Conservation (phyloP, 2,329 filamentous ascomycete species). For the Cladophialophora carrionii region DNA sequence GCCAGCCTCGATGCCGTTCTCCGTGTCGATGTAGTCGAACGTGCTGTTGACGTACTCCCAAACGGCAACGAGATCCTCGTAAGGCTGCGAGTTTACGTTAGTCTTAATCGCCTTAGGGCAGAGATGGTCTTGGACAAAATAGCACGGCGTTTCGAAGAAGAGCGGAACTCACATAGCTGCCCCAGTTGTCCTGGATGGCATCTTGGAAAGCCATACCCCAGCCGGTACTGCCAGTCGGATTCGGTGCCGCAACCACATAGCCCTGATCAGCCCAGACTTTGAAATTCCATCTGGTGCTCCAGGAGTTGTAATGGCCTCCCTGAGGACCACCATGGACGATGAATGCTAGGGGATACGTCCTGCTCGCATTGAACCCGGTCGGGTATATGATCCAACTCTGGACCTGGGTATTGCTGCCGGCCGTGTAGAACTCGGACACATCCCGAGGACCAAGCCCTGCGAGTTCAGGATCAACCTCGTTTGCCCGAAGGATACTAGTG, state of each 20-base stretch:
- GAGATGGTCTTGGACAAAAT: neutral
- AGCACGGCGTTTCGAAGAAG: neutral
- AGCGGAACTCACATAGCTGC: constrained; percentile 56
- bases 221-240: constrained; percentile 80
- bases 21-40: constrained; percentile 46
- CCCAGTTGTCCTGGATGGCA: constrained; percentile 80
- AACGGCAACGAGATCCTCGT: constrained; percentile 76
- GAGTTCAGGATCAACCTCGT: constrained; percentile 47
- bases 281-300: constrained; percentile 84
- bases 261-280: constrained; percentile 85
- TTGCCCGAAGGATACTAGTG: constrained; percentile 43
- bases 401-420: constrained; percentile 45
- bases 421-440: constrained; percentile 45
- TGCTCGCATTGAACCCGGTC: constrained; percentile 64
- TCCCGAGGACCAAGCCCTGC: constrained; percentile 44
- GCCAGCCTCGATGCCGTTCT: constrained; percentile 47
- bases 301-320: constrained; percentile 72
- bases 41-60: constrained; percentile 68
- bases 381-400: constrained; percentile 50
- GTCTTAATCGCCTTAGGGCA: neutral
- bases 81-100: constrained; percentile 56
- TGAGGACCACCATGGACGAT: constrained; percentile 84
- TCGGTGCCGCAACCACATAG: constrained; percentile 79
- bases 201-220: constrained; percentile 79
- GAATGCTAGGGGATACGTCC: constrained; percentile 78